Percentiles rank a stretch among this genome's conserved stretches.
Evolutionary conservation across 2,329 filamentous ascomycete species (phyloP).

Genomic region (Teratosphaeria nubilosa): DNA sequence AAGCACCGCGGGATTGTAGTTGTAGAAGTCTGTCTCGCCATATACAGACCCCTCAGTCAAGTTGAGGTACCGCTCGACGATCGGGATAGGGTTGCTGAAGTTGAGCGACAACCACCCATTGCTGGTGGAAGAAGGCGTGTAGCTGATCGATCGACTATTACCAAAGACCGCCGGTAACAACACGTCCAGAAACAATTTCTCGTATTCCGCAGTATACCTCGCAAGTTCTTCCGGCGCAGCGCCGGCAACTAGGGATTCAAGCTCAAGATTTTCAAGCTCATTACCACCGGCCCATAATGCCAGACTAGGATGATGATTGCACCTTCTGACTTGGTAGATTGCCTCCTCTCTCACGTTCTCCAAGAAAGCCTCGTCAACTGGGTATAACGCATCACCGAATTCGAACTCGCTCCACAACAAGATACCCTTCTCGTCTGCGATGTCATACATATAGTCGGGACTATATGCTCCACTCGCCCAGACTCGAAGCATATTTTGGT

Average conservation of each 20-base stretch:
- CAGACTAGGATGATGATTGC: conserved; percentile 46
- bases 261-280: conserved; percentile 49
- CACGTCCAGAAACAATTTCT: conserved; percentile 46
- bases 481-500: conserved; percentile 50
- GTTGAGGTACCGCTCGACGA: conserved; percentile 49
- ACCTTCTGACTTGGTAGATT: conserved; percentile 49
- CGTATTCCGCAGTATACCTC: conserved; percentile 43
- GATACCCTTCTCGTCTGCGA: conserved; percentile 52
- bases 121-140: conserved; percentile 50
- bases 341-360: conserved; percentile 48
- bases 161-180: conserved; percentile 48
- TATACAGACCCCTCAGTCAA: conserved; percentile 44
- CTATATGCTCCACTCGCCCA: conserved; percentile 44
- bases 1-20: conserved; percentile 43
- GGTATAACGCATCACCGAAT: conserved; percentile 52
- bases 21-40: conserved; percentile 48
- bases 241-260: conserved; percentile 29
- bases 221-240: conserved; percentile 34
- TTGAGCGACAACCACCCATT: conserved; percentile 49
- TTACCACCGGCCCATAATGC: conserved; percentile 39
- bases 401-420: conserved; percentile 55
- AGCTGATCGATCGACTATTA: conserved; percentile 50
- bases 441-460: conserved; percentile 53
- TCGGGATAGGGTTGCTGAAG: conserved; percentile 36
- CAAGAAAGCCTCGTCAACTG: conserved; percentile 43